Percentiles rank a stretch among this genome's conserved stretches.
These are phyloP conservation scores for Cladosporium sp. DNA, from an alignment of 2,329 filamentous ascomycete species.

Conservation along the genomic window DNA sequence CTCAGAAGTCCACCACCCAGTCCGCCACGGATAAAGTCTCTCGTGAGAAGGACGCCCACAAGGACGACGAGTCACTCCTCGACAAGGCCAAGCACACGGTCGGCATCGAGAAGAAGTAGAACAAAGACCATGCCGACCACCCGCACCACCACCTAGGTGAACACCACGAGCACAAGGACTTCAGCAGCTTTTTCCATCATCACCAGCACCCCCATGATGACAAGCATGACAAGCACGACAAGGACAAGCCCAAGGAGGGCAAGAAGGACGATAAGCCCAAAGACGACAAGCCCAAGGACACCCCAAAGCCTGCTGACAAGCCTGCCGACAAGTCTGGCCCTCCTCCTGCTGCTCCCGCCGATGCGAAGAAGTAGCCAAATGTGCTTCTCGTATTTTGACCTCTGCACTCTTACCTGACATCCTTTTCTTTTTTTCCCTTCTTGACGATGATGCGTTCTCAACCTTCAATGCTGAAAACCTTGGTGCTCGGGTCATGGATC, in stretches of 20 bases:
- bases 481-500: background rate
- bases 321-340: background rate
- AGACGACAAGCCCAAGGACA: background rate
- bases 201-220: slow-evolving; percentile 3
- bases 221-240: background rate
- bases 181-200: slow-evolving; percentile 1
- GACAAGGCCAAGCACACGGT: slow-evolving; percentile 47
- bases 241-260: background rate
- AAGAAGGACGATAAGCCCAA: background rate
- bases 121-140: background rate
- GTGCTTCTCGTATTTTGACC: background rate
- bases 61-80: slow-evolving; percentile 35
- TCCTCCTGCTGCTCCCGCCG: background rate
- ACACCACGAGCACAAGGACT: slow-evolving; percentile 8
- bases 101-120: slow-evolving; percentile 40
- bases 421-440: background rate
- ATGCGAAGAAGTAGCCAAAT: background rate
- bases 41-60: slow-evolving; percentile 40
- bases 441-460: background rate
- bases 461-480: background rate
- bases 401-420: background rate
- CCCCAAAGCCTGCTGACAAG: background rate
- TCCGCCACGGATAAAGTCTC: slow-evolving; percentile 46
- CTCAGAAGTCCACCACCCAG: slow-evolving; percentile 52
- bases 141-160: background rate